Evolutionary conservation across 352 stramenopile genomes (phyloP), one percentile per base, ranked within the genome.

Genomic region (Pseudoperonospora humuli): DNA sequence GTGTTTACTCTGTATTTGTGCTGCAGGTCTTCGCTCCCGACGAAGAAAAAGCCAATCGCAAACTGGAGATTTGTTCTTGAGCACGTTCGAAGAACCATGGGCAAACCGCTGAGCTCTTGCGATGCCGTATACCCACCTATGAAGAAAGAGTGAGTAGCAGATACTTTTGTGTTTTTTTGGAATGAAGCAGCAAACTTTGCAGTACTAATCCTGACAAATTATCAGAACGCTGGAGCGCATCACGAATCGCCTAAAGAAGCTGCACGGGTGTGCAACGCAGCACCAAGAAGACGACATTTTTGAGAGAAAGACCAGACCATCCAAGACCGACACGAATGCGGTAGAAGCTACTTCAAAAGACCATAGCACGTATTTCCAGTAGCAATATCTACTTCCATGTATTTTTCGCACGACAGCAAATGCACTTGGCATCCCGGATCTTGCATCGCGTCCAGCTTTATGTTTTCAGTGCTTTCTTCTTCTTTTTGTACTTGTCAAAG

Each of bases 401-500:
- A 47, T 55, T 60, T 28, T 38, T 44, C 19, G 45, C 44, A 35
- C 29, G n/a, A 29, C 26, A 45, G 50, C 7, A 45, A 54, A 56
- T 25, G 45, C 31, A 51, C 46, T 21, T 42, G 9, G 40, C 36
- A 38, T 26, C 11, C 37, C 24, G 32, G 36, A 38, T 33, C 23
- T 37, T 31, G 17, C 26, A 53, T 7, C 26, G 32, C 24, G 24
- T 32, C 21, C 23, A 47, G 20, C 11, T 25, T 50, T 85, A 93
- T 13, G 80, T 93, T 65, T 93, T 93, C 33, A 93, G 67, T n/a
- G 80, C 75, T 84, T 97, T 97, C 75, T 96, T 96, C 70, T 96
- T 96, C 52, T 77, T 78, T 66, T 96, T 95, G 67, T 95, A 96
- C 75, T 98, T 97, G 66, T 98, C 94, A 55, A 88, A 95, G 64